Evolutionary conservation across 2,329 filamentous ascomycete species (phyloP), one percentile per base, ranked within the genome.

Genomic region (Aspergillus felis): DNA sequence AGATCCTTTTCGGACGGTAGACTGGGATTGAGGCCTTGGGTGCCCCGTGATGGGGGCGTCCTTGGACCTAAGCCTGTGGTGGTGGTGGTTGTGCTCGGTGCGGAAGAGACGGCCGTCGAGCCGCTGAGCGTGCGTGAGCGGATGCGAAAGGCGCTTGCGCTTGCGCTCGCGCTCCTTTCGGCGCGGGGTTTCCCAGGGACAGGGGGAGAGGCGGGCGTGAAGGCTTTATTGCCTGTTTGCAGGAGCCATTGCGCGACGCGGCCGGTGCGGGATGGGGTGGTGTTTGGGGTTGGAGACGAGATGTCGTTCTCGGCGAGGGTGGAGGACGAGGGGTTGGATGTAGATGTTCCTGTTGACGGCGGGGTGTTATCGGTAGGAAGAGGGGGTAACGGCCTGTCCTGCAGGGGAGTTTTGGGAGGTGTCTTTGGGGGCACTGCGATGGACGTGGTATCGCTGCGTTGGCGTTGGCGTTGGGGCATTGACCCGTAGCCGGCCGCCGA

Each of bases 61-160:
- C 5, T 38, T 17, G 32, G 32, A 38, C 14, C 61, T 66, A n/a
- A 65, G 24, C 47, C 22, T 14, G 35, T 46, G 24, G 24, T 38
- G 24, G 24, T 38, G 51, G 14, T 46, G 12, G 32, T 47, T 12
- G 41, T 46, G 48, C 22, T 46, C 12, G 35, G 28, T 2, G 49
- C 12, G 49, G 65, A 65, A 1, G 71, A 73, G 24, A 64, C 64
- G 44, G 72, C 47, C 2, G 74, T 76, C 6, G 72, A 73, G 17
- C 69, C 71, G 54, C 74, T 76, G 17, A 74, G 50, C 1, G 70
- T 74, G 27, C 71, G 73, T 24, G 64, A 58, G 52, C 65, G 67
- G 51, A 66, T 63, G 50, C 65, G 66, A 35, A 69, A 65, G 61
- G 67, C 63, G n/a, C 10, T 29, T 29, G 9, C 28, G 28, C 28